These are phyloP conservation scores for Neurospora intermedia DNA, from an alignment of 495 filamentous ascomycete species.

Conservation along the genomic window DNA sequence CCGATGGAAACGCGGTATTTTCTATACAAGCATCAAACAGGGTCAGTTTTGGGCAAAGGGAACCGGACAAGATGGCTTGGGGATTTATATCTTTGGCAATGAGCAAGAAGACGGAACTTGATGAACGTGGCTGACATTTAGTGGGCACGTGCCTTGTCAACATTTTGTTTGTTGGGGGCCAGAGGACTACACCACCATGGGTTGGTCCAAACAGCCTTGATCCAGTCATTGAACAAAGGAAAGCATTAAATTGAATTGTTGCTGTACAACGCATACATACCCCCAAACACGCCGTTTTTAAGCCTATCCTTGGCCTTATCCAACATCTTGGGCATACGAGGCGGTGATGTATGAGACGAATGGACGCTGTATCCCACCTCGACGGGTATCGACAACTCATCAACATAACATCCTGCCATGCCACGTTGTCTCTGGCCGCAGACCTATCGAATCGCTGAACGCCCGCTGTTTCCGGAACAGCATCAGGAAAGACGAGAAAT, in stretches of 20 bases:
- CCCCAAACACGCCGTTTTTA: background rate
- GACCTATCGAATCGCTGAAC: conserved; percentile 6
- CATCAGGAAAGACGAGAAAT: background rate
- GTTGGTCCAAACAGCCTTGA: background rate
- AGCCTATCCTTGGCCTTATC: conserved; percentile 9
- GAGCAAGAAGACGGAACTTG: conserved; percentile 9
- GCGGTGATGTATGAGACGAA: conserved; percentile 7
- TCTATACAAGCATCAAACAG: background rate
- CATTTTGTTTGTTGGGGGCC: background rate
- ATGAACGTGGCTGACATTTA: conserved; percentile 22
- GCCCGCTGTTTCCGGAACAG: background rate
- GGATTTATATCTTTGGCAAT: conserved; percentile 13
- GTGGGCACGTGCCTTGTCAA: conserved; percentile 7
- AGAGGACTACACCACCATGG: conserved; percentile 9
- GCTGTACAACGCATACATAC: conserved; percentile 9
- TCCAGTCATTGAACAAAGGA: conserved; percentile 17
- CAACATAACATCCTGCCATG: conserved; percentile 8
- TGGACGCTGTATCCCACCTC: conserved; percentile 10
- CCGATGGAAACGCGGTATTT: background rate
- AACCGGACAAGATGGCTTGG: conserved; percentile 1
- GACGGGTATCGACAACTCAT: conserved; percentile 17
- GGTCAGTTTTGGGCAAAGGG: background rate
- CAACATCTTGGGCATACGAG: conserved; percentile 2
- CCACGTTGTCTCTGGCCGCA: conserved; percentile 12
- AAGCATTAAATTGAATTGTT: conserved; percentile 10